Base-by-base conservation (phyloP, 192 early-diverging fungal species). In the Thamnidium elegans region DNA sequence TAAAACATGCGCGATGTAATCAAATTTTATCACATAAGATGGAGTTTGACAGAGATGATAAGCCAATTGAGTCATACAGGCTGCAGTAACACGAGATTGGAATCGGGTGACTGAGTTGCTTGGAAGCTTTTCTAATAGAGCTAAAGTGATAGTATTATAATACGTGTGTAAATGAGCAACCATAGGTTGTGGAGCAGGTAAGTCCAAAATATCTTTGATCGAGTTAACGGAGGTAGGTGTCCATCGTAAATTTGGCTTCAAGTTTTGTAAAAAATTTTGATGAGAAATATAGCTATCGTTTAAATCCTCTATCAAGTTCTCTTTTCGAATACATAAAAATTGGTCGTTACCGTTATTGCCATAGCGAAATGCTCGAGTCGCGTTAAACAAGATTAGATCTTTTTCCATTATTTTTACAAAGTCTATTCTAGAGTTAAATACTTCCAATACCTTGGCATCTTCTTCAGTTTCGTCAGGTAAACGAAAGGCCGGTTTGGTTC, bases 11-110 rank as follows among this genome's bases (percentile, higher is more conserved):
- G 34, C 61, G n/a, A 63, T 32, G 48, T 31, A 51, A 39, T 63
- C 61, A 42, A 63, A 63, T n/a, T 63, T 63, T 26, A 51, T 20
- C 1, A 63, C 34, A 15, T n/a, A 20, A 19, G 61, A 39, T 15
- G 61, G 61, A 21, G 9, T 30, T 9, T 63, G 48, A 30, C 61
- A 63, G 30, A 42, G 31, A 36, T 36, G 30, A 39, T 63, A 63
- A 63, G 48, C 46, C 17, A 63, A 23, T 15, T 63, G 61, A 3
- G 61, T 63, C 10, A 63, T 63, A 36, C 46, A 39, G n/a, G 61
- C 20, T 1, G 61, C 46, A 17, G 61, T 51, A 19, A 63, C 31
- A 14, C 31, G 45, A 32, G 31, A 39, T 19, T 63, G 61, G 20
- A 36, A 39, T 34, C 14, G 8, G n/a, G 48, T 50, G 19, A 21